phyloP scores from a whole-genome alignment of 495 filamentous ascomycete genomes.

The Glarea lozoyensis region DNA sequence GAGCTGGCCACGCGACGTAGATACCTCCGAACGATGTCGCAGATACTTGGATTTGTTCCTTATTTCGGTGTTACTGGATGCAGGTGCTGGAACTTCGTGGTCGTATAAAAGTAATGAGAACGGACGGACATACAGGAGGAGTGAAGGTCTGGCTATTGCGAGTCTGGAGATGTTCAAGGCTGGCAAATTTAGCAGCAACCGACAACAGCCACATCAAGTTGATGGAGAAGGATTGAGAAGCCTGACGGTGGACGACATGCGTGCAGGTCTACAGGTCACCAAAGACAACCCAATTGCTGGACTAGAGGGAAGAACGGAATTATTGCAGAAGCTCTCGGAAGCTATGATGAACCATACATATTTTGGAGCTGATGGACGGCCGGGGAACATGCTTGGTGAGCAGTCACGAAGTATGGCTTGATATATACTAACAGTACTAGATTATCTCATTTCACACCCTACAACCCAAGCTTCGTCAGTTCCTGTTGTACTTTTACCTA shows the following conservation, averaged over 20 bases:
- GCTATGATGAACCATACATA: conserved; percentile 75
- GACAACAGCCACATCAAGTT: conserved; percentile 74
- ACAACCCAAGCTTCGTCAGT: conserved; percentile 79
- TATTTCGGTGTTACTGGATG: conserved; percentile 84
- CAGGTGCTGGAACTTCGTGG: conserved; percentile 77
- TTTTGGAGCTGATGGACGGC: conserved; percentile 77
- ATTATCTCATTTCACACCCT: conserved; percentile 87
- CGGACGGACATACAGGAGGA: conserved; percentile 72
- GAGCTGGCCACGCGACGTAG: conserved; percentile 44
- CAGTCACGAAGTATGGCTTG: not conserved
- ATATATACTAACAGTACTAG: conserved; percentile 31
- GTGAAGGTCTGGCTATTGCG: conserved; percentile 88
- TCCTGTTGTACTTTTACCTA: conserved; percentile 83
- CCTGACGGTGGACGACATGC: conserved; percentile 64
- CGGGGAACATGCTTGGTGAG: conserved; percentile 92
- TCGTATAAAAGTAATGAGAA: conserved; percentile 88
- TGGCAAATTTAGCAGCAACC: conserved; percentile 83
- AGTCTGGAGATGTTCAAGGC: conserved; percentile 96
- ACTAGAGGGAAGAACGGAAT: conserved; percentile 73
- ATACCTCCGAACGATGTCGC: conserved; percentile 63
- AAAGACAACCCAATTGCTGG: conserved; percentile 78
- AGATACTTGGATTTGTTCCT: conserved; percentile 79
- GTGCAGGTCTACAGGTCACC: conserved; percentile 74
- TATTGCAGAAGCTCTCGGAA: conserved; percentile 66
- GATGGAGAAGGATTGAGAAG: conserved; percentile 73